Conservation (phyloP, 805 yeast genomes). For the Ogataea paraovalis region DNA sequence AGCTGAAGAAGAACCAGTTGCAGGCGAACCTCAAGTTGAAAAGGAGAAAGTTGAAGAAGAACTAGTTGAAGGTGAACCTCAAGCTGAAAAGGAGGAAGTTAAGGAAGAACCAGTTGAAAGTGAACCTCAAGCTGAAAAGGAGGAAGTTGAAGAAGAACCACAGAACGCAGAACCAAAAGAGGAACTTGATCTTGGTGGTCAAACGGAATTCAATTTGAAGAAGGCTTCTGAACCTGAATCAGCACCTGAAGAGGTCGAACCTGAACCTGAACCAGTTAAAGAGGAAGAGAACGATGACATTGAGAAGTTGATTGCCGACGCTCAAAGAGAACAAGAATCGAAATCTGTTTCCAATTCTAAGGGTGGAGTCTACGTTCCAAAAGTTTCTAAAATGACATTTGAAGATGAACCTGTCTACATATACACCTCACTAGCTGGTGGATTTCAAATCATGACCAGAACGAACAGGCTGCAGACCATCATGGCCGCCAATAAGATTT, state of each 20-base stretch:
- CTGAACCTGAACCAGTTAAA: background rate
- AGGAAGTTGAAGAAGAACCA: background rate
- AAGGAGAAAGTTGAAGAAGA: background rate
- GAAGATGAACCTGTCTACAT: slow-evolving; percentile 64
- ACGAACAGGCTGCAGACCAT: slow-evolving; percentile 76
- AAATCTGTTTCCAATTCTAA: background rate
- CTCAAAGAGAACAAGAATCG: slow-evolving; percentile 20
- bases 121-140: background rate
- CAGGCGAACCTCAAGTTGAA: no score
- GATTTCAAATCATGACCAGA: slow-evolving; percentile 70
- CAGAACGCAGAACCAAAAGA: background rate
- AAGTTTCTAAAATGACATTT: slow-evolving; percentile 30
- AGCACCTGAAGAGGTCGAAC: slow-evolving; percentile 9
- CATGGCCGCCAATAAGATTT: slow-evolving; percentile 66
- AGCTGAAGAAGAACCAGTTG: slow-evolving; percentile 3
- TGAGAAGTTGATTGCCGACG: slow-evolving; percentile 27
- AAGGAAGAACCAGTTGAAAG: no score
- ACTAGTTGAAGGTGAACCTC: slow-evolving; percentile 1
- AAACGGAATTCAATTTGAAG: background rate
- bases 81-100: background rate
- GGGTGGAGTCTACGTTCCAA: slow-evolving; percentile 31
- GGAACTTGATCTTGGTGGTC: slow-evolving; percentile 2
- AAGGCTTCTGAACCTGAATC: slow-evolving; percentile 3
- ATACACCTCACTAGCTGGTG: slow-evolving; percentile 85
- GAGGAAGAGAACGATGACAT: slow-evolving; percentile 19